A percentile compares a stretch with the other conserved stretches of the same genome.
Conservation (phyloP, 352 stramenopile species). For the Thalassiosira mediterranea region DNA sequence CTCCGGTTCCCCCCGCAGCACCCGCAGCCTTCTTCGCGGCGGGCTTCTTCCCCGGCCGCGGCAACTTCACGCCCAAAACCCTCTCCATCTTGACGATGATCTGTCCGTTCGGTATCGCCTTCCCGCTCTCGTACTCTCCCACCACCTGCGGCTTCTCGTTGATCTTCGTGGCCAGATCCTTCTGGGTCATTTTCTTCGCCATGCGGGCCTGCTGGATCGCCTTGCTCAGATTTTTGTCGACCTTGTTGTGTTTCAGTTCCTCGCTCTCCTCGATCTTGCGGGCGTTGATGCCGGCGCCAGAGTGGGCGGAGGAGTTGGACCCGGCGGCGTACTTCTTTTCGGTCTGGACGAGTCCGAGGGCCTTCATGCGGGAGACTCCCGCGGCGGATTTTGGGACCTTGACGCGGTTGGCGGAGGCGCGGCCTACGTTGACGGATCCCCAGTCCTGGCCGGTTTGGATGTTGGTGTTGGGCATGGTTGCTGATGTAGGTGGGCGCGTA, state of each 20-base stretch:
- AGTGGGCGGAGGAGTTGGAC: constrained; percentile 70
- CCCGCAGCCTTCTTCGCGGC: constrained; percentile 39
- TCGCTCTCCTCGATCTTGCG: constrained; percentile 79
- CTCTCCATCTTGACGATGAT: constrained; percentile 97
- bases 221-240: constrained; percentile 83
- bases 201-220: constrained; percentile 94
- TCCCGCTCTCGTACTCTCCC: constrained; percentile 96
- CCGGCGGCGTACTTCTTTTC: constrained; percentile 65
- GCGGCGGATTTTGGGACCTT: constrained; percentile 59
- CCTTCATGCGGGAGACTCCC: constrained; percentile 55
- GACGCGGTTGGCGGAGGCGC: constrained; percentile 18
- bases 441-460: constrained; percentile 79
- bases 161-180: constrained; percentile 92
- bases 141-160: constrained; percentile 95
- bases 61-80: constrained; percentile 86
- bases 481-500: not conserved
- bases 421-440: constrained; percentile 78
- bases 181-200: constrained; percentile 98
- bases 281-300: constrained; percentile 39
- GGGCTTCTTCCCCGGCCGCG: constrained; percentile 75
- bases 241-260: constrained; percentile 76
- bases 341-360: constrained; percentile 47
- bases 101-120: constrained; percentile 96
- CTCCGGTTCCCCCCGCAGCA: constrained; percentile 28
- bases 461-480: constrained; percentile 54